phyloP scores from a whole-genome alignment of 164 flowering plant genomes.

The Umbilicus rupestris region DNA sequence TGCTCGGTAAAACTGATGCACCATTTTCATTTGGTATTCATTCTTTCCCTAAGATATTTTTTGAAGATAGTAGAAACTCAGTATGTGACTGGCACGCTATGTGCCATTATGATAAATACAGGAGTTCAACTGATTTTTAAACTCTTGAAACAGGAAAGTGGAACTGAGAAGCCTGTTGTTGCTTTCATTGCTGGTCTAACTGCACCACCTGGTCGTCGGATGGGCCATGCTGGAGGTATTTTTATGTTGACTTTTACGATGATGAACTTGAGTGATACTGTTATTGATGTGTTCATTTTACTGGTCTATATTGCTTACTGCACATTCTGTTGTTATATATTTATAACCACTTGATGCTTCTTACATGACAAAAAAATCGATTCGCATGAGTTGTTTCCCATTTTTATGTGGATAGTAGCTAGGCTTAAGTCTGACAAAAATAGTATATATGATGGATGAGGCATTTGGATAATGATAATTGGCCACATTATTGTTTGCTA shows the following conservation, averaged over 20 bases:
- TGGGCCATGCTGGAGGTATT: slow-evolving; percentile 99
- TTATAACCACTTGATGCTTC: too few species aligned
- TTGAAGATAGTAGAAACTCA: not conserved
- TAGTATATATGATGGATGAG: too few species aligned
- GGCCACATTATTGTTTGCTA: too few species aligned
- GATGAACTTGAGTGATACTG: too few species aligned
- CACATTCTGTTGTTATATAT: not conserved
- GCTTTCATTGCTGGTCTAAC: slow-evolving; percentile 98
- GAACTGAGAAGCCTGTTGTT: slow-evolving; percentile 87
- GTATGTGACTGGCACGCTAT: not conserved
- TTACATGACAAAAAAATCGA: too few species aligned
- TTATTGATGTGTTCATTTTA: not conserved
- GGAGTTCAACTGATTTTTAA: not conserved
- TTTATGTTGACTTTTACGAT: not conserved
- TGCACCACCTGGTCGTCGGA: slow-evolving; percentile 98
- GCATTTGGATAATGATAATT: too few species aligned
- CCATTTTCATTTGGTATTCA: not conserved
- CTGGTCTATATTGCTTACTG: not conserved
- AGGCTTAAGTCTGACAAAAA: too few species aligned
- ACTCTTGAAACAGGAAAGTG: slow-evolving; percentile 65
- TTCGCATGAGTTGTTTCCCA: too few species aligned
- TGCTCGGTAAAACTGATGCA: too few species aligned
- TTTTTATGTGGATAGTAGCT: too few species aligned
- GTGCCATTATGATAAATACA: not conserved
- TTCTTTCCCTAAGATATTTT: not conserved